A percentile compares a stretch with the other conserved stretches of the same genome.
Evolutionary conservation across 495 filamentous ascomycete species (phyloP).

Genomic region (Penicillium desertorum): DNA sequence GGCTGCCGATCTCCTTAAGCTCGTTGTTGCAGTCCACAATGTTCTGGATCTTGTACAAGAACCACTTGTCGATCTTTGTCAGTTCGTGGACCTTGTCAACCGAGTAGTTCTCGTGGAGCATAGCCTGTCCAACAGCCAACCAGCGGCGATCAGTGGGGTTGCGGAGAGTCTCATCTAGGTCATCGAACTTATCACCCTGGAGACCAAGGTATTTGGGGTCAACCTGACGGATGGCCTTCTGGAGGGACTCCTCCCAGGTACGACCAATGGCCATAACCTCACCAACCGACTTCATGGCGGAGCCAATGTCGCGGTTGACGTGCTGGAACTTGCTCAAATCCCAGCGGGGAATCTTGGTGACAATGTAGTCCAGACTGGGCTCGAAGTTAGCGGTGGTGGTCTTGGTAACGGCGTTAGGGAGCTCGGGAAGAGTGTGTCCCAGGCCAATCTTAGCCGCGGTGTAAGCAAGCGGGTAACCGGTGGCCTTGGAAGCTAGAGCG

Average conservation of each 20-base stretch:
- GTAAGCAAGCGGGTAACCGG: slow-evolving; percentile 93
- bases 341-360: slow-evolving; percentile 98
- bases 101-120: slow-evolving; percentile 94
- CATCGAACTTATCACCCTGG: slow-evolving; percentile 91
- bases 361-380: slow-evolving; percentile 93
- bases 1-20: slow-evolving; percentile 81
- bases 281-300: slow-evolving; percentile 96
- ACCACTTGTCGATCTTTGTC: slow-evolving; percentile 99
- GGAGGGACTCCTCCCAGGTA: slow-evolving; percentile 98
- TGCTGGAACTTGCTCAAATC: slow-evolving; percentile 98
- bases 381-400: slow-evolving; percentile 99
- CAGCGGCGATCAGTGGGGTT: slow-evolving; percentile 95
- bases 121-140: slow-evolving; percentile 95
- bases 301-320: slow-evolving; percentile 95
- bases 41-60: slow-evolving; percentile 95
- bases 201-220: slow-evolving; percentile 90
- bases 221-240: slow-evolving; percentile 96
- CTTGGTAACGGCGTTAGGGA: slow-evolving; percentile 96
- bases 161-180: slow-evolving; percentile 83
- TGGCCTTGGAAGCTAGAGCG: slow-evolving; percentile 93
- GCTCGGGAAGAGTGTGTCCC: slow-evolving; percentile 88
- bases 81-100: slow-evolving; percentile 88
- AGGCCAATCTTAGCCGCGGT: slow-evolving; percentile 96
- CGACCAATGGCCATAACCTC: slow-evolving; percentile 99
- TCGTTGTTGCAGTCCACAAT: slow-evolving; percentile 87